Evolutionary conservation across 129 eudicot species (phyloP).

Genomic region (Cynara cardunculus): DNA sequence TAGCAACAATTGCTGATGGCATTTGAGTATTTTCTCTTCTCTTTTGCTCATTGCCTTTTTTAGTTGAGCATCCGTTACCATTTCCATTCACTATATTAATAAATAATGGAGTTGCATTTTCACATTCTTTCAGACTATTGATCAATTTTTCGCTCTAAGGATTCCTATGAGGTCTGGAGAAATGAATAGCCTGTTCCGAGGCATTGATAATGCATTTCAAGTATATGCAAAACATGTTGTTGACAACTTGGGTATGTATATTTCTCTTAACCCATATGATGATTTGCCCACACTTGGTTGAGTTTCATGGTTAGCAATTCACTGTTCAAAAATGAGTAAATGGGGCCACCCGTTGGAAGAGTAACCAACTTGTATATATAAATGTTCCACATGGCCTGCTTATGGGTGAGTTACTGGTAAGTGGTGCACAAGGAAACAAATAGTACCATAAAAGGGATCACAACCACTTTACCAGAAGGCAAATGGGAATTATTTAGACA

Average conservation of each 20-base stretch:
- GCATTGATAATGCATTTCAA: conserved; percentile 99
- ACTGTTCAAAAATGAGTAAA: background rate
- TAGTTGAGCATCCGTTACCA: conserved; percentile 16
- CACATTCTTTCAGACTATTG: conserved; percentile 68
- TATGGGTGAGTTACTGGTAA: background rate
- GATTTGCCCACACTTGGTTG: background rate
- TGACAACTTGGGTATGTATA: conserved; percentile 65
- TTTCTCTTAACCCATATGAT: background rate
- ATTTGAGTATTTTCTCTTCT: background rate
- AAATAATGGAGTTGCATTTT: background rate
- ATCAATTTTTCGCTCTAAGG: conserved; percentile 87
- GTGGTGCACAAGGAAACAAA: background rate
- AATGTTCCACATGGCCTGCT: background rate
- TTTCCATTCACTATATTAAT: conserved; percentile 10
- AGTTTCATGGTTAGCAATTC: background rate
- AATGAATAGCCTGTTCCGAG: conserved; percentile 80
- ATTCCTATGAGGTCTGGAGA: conserved; percentile 97
- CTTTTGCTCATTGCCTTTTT: background rate
- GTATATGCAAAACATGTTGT: conserved; percentile 76
- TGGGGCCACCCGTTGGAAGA: background rate
- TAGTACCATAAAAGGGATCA: background rate
- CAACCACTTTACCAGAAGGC: background rate
- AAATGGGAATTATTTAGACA: background rate
- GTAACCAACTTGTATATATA: background rate
- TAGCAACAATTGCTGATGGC: background rate